phyloP scores from a whole-genome alignment of 441 rosid species.

The Brassica hybrid region DNA sequence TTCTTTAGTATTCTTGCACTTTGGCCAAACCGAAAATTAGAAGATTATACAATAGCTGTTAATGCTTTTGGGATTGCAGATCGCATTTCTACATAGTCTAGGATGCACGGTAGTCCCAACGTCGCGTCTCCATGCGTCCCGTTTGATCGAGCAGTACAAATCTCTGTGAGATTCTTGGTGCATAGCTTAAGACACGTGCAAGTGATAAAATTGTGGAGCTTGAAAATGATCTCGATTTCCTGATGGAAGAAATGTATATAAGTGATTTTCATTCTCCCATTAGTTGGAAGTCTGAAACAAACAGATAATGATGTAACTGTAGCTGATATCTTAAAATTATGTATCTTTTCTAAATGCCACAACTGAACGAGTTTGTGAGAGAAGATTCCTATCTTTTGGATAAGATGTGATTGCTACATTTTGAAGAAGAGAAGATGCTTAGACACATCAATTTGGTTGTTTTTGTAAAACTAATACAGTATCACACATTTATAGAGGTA shows the following conservation, averaged over 20 bases:
- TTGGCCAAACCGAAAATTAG: background rate
- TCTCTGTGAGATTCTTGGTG: conserved; percentile 44
- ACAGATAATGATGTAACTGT: background rate
- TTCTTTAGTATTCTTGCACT: background rate
- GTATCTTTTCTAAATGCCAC: background rate
- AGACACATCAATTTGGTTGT: background rate
- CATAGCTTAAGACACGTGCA: background rate
- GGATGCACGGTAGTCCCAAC: conserved; percentile 74
- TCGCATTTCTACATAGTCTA: conserved; percentile 42
- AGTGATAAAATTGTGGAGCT: background rate
- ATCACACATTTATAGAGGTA: background rate
- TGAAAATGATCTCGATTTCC: conserved; percentile 14
- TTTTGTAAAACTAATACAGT: background rate
- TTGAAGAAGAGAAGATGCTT: background rate
- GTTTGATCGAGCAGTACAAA: conserved; percentile 78
- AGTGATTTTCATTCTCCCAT: conserved; percentile 2
- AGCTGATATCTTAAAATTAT: background rate
- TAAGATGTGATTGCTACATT: conserved; percentile 4
- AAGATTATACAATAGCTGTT: background rate
- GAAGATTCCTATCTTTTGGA: background rate
- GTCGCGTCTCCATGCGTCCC: conserved; percentile 83
- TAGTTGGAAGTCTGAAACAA: conserved; percentile 2
- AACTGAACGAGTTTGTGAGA: background rate
- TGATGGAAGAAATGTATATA: background rate
- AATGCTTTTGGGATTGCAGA: conserved; percentile 30